Evolutionary conservation across 768 basidiomycete genomes (phyloP).

Genomic region (Suillus discolor): DNA sequence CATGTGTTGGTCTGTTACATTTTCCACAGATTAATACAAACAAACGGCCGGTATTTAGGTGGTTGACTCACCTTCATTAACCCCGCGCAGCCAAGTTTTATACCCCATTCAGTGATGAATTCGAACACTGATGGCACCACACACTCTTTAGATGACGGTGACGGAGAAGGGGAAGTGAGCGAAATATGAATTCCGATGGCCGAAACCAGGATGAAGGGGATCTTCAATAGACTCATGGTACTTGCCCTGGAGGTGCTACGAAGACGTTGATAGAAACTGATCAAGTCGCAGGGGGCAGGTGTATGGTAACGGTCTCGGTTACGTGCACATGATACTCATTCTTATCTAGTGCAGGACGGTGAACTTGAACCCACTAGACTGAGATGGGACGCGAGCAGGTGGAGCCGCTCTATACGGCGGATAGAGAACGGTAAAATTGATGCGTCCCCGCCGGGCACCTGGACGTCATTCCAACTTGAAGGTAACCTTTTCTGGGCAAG

Average conservation of each 20-base stretch:
- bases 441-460: no score
- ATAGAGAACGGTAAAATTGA: no score
- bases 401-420: no score
- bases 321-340: background rate
- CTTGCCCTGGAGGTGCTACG: background rate
- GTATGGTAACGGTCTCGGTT: no score
- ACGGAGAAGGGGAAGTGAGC: conserved; percentile 23
- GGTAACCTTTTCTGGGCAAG: no score
- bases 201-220: conserved; percentile 23
- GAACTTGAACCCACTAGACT: no score
- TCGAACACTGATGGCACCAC: background rate
- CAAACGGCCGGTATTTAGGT: background rate
- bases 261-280: no score
- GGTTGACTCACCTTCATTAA: background rate
- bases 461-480: no score
- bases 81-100: background rate
- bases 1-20: background rate
- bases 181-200: conserved; percentile 30
- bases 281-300: no score
- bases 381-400: no score
- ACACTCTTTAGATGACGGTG: conserved; percentile 21
- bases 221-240: conserved; percentile 23
- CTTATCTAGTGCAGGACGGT: conserved; percentile 7
- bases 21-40: background rate
- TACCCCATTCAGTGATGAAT: background rate